Conservation (phyloP, 768 basidiomycete genomes). For the Rhodotorula kratochvilovae region DNA sequence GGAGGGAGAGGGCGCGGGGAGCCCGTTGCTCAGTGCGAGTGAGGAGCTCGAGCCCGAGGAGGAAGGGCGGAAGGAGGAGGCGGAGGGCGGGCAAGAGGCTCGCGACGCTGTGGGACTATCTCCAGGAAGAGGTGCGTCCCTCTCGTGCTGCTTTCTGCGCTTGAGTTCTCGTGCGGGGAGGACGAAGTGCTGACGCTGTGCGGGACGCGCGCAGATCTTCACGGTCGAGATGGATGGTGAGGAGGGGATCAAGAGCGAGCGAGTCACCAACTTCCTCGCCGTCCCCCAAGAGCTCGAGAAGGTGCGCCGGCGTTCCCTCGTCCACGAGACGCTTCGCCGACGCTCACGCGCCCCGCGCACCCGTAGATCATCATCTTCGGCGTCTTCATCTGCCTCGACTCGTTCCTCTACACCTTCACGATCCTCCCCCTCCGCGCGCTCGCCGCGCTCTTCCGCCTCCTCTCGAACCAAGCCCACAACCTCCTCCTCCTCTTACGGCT, state of each 20-base stretch:
- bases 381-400: slow-evolving; percentile 86
- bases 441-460: slow-evolving; percentile 58
- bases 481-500: slow-evolving; percentile 51
- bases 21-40: not conserved
- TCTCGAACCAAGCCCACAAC: slow-evolving; percentile 49
- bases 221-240: slow-evolving; percentile 93
- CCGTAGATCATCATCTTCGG: slow-evolving; percentile 83
- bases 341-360: too few relatives aligned
- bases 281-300: slow-evolving; percentile 92
- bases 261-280: slow-evolving; percentile 89
- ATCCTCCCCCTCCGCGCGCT: slow-evolving; percentile 85
- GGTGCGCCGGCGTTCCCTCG: slow-evolving; percentile 51
- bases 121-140: slow-evolving; percentile 65
- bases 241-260: slow-evolving; percentile 89
- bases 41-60: not conserved
- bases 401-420: slow-evolving; percentile 96
- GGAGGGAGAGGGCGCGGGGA: not conserved
- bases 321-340: not conserved
- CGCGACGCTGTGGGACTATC: slow-evolving; percentile 85
- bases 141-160: not conserved
- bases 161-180: too few relatives aligned
- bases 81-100: not conserved
- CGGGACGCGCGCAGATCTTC: slow-evolving; percentile 54
- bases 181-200: too few relatives aligned
- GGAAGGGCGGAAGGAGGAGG: too few relatives aligned